These are phyloP conservation scores for Tuber umbilicatum DNA, from an alignment of 495 filamentous ascomycete species.

Conservation along the genomic window DNA sequence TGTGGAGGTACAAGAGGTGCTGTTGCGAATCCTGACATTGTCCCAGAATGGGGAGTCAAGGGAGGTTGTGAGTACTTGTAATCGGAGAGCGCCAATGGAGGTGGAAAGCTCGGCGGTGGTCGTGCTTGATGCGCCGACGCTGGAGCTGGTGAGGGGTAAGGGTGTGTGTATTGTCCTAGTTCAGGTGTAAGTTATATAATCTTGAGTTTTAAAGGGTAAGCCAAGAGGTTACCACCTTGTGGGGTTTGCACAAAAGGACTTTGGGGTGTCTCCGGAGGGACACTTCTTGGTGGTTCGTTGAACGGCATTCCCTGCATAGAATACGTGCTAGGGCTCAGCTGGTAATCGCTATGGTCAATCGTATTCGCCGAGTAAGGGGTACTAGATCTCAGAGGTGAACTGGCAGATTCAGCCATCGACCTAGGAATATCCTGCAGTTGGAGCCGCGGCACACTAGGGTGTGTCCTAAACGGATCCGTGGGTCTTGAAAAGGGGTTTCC, in stretches of 20 bases:
- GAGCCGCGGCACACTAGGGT: conserved; percentile 53
- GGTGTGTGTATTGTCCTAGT: conserved; percentile 36
- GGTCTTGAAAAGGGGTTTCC: conserved; percentile 47
- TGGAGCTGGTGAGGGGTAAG: conserved; percentile 41
- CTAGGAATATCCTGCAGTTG: conserved; percentile 57
- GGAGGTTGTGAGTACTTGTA: conserved; percentile 42
- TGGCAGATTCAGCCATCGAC: conserved; percentile 53
- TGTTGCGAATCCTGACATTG: conserved; percentile 40
- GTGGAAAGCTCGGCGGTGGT: conserved; percentile 32
- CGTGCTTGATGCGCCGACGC: conserved; percentile 34
- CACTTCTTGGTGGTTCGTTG: conserved; percentile 41
- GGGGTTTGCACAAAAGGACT: conserved; percentile 42
- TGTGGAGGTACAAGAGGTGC: conserved; percentile 41
- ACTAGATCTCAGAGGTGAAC: conserved; percentile 55
- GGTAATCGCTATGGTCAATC: conserved; percentile 50
- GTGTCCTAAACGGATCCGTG: conserved; percentile 53
- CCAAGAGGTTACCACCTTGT: conserved; percentile 34
- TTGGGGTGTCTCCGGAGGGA: conserved; percentile 39
- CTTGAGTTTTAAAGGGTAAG: conserved; percentile 12
- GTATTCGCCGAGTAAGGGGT: conserved; percentile 59
- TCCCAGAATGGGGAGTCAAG: conserved; percentile 40
- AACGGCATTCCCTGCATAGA: conserved; percentile 38
- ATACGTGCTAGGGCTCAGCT: conserved; percentile 41
- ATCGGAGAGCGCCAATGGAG: conserved; percentile 39
- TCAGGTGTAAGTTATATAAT: conserved; percentile 23